Evolutionary conservation across 495 filamentous ascomycete species (phyloP).

Genomic region (Penicillium ucsense): DNA sequence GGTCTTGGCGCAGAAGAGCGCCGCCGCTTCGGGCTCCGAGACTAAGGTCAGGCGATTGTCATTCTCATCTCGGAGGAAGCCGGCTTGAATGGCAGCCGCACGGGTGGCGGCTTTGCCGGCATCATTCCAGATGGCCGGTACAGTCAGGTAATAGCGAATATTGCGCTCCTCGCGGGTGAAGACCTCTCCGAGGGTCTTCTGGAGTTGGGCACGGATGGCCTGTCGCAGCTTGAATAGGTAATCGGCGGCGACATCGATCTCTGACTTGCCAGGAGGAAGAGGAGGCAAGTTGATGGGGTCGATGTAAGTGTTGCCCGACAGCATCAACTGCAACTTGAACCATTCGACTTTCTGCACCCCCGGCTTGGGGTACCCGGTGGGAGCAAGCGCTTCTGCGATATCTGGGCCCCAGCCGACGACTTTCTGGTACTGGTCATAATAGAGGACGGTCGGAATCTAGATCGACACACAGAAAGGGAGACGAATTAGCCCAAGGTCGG

Average conservation of each 20-base stretch:
- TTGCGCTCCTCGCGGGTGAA: conserved; percentile 72
- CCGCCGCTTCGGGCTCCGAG: conserved; percentile 69
- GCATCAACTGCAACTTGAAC: conserved; percentile 78
- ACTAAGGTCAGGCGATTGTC: conserved; percentile 66
- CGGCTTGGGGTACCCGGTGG: conserved; percentile 69
- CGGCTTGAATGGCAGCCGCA: conserved; percentile 67
- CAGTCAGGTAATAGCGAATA: conserved; percentile 67
- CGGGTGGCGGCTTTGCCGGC: conserved; percentile 70
- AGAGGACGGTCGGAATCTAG: conserved; percentile 71
- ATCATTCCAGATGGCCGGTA: conserved; percentile 76
- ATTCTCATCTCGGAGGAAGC: conserved; percentile 67
- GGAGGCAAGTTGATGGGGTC: conserved; percentile 73
- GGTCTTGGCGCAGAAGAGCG: conserved; percentile 72
- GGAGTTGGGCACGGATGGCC: conserved; percentile 65
- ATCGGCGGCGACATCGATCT: conserved; percentile 72
- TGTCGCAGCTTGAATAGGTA: conserved; percentile 73
- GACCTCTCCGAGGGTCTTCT: conserved; percentile 67
- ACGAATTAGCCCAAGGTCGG: neutral
- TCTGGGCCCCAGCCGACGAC: conserved; percentile 76
- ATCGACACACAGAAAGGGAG: neutral
- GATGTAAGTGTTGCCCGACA: conserved; percentile 72
- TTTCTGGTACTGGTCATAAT: conserved; percentile 76
- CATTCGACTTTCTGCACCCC: conserved; percentile 77
- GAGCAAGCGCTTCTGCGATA: conserved; percentile 68
- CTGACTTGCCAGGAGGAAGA: conserved; percentile 67